Base-by-base conservation (phyloP, 495 filamentous ascomycete genomes). In the Talaromyces ruber region DNA sequence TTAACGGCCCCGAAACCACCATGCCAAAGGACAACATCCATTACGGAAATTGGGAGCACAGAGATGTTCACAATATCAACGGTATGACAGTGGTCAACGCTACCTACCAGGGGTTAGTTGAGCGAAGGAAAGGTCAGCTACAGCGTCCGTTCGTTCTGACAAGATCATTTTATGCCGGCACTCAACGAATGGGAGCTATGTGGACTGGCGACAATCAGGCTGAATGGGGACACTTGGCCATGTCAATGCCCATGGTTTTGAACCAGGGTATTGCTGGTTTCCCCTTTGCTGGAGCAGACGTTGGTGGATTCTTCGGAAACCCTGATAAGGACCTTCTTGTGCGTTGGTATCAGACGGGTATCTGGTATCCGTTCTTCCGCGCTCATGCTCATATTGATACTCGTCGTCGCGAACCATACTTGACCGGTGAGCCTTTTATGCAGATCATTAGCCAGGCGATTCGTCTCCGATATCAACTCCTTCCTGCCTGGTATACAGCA, bases 191-290 rank as follows among this genome's bases (percentile, higher is more conserved):
- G 45, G 89, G 90, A 58, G 94, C 94, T 59, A 97, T 96, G 91
- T 98, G 94, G 94, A 98, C 94, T 22, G 94, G 94, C 60, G 94
- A 98, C 71, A 98, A 98, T 76, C 88, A 91, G 68, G 94, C 94
- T 6, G 85, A 81, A 26, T 98, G 94, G 94, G 84, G 85, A n/a
- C 92, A 98, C 70, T 84, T 98, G 30, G 85, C 84, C 22, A 87
- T 86, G 6, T 85, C 89, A 2, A 82, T 98, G 58, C 93, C 94
- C 22, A 98, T 98, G 94, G 78, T 97, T 54, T 80, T 98, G 52
- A 89, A 86, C 74, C 89, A 96, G 62, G 92, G 92, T 37, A 93
- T 98, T 68, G 83, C 90, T 0, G 94, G 94, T 6, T 97, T 90
- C 77, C 94, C 94, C 16, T 98, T 98, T 66, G 83, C 92, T 7